A percentile compares a stretch with the other conserved stretches of the same genome.
These are phyloP conservation scores for Vicia sativa DNA, from an alignment of 306 rosid species.

Conservation along the genomic window DNA sequence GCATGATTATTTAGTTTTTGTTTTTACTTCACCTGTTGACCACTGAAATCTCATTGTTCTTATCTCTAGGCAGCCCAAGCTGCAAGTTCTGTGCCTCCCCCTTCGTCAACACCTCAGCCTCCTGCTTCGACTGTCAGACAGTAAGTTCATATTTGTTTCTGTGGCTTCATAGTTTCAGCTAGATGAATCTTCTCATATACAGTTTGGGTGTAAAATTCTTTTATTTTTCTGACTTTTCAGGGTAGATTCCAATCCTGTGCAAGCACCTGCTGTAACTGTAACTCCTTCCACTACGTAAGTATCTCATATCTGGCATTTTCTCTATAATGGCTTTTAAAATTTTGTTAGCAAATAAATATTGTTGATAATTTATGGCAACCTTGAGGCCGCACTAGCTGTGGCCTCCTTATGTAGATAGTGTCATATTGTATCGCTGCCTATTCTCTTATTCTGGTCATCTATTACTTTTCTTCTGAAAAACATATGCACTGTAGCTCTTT, in stretches of 20 bases:
- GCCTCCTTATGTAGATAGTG: slow-evolving; percentile 13
- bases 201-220: slow-evolving; percentile 11
- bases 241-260: slow-evolving; percentile 45
- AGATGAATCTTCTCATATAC: slow-evolving; percentile 2
- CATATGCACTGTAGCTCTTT: not conserved
- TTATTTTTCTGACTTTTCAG: slow-evolving; percentile 38
- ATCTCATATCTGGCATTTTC: slow-evolving; percentile 37
- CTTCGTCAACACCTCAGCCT: slow-evolving; percentile 44
- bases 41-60: slow-evolving; percentile 1
- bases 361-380: slow-evolving; percentile 27
- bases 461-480: slow-evolving; percentile 6
- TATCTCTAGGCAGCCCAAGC: slow-evolving; percentile 41
- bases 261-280: slow-evolving; percentile 47
- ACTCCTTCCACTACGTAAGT: slow-evolving; percentile 53
- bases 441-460: slow-evolving; percentile 11
- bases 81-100: slow-evolving; percentile 45
- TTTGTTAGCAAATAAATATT: not conserved
- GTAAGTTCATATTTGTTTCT: slow-evolving; percentile 54
- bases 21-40: slow-evolving; percentile 16
- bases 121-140: slow-evolving; percentile 43
- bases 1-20: slow-evolving; percentile 1
- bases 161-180: slow-evolving; percentile 18
- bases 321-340: slow-evolving; percentile 2
- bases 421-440: not conserved
- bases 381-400: slow-evolving; percentile 4